Evolutionary conservation across 192 early-diverging fungal genomes (phyloP), one percentile per base, ranked within the genome.

Genomic region (Dissophora ornata): DNA sequence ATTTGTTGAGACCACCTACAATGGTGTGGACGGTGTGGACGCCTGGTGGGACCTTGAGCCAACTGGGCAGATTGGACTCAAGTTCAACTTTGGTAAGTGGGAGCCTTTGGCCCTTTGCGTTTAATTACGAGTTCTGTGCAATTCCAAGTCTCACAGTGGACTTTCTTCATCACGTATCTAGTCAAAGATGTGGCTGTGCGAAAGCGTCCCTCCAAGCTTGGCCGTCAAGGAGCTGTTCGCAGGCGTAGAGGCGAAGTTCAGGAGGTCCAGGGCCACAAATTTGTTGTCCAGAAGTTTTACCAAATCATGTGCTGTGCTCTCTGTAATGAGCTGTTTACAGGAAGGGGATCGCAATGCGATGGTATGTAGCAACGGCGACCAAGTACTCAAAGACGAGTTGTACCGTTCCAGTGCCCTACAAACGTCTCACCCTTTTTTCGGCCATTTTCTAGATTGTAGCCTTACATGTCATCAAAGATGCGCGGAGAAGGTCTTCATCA

Each of bases 231-330:
- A 6, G 92, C 92, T 25, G 87, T 92, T 51, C 90, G 92, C 66
- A 90, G 91, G 78, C 85, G 87, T 57, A 86, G 92, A 63, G 96
- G 93, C 51, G 87, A 93, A 9, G 86, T 94, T 16, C 89, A 86
- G 12, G 94, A 96, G 58, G 85, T 92, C 82, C 93, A 92, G 49
- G 97, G 98, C 5, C 98, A 99, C 79, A 95, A 97, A 74, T 98
- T 99, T 81, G 90, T 90, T 64, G 83, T 90, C 25, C 88, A 92
- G 60, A 91, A 91, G 62, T 97, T 95, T 36, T 98, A 96, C 84
- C 93, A 96, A 61, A 94, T 98, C 65, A 96, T 98, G 96, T 94
- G 93, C 82, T 99, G 98, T 84, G 96, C 97, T 8, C 82, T 95
- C 10, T 99, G 98, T 80, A 85, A 87, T 47, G 98, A 98, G 58